Evolutionary conservation across 2,329 filamentous ascomycete genomes (phyloP).

Genomic region (Penicillium griseofulvum): DNA sequence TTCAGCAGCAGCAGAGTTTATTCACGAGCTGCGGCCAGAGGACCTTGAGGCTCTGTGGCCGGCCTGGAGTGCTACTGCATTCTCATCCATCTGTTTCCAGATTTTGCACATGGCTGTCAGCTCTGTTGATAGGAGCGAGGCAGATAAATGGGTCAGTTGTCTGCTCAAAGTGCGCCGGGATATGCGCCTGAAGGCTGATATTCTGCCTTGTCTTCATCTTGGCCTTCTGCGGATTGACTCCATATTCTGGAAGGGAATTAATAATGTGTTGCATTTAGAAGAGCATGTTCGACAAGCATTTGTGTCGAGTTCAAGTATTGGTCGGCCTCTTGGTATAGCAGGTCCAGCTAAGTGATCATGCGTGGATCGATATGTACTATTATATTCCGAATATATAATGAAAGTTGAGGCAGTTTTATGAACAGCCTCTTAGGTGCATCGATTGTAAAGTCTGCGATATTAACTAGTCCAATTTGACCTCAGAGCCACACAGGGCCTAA

Average conservation of each 20-base stretch:
- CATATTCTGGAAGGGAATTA: background rate
- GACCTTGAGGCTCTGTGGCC: slow-evolving; percentile 2
- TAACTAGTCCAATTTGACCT: too few relatives aligned
- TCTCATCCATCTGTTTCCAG: slow-evolving; percentile 1
- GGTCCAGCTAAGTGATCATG: background rate
- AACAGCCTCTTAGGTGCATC: background rate
- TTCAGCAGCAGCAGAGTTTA: background rate
- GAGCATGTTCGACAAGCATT: slow-evolving; percentile 1
- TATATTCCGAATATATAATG: background rate
- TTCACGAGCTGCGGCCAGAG: background rate
- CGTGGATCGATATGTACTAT: background rate
- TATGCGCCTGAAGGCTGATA: slow-evolving; percentile 4
- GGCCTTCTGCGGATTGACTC: slow-evolving; percentile 2
- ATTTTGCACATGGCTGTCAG: background rate
- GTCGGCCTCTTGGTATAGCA: background rate
- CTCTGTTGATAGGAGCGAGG: background rate
- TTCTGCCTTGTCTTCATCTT: slow-evolving; percentile 2
- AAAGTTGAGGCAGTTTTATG: background rate
- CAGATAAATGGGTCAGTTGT: slow-evolving; percentile 2
- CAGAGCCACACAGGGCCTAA: too few relatives aligned
- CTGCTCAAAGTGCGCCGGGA: background rate
- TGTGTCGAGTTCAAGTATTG: background rate
- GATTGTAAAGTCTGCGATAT: too few relatives aligned
- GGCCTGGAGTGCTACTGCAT: background rate
- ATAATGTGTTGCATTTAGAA: slow-evolving; percentile 2